Evolutionary conservation across 192 early-diverging fungal species (phyloP).

Genomic region (Obelidium mucronatum): DNA sequence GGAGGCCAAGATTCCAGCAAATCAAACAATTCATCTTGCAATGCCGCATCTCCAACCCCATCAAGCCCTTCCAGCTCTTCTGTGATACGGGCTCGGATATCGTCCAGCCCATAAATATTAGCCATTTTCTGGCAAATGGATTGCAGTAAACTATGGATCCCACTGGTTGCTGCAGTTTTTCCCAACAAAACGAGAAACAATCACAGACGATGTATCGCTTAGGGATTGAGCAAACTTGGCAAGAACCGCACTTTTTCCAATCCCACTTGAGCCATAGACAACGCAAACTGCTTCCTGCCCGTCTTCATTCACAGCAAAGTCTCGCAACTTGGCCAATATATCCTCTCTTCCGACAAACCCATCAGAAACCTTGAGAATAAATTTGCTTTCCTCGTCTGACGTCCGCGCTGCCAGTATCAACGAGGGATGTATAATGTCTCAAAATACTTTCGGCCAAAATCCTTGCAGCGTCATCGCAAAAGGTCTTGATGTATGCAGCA

Average conservation of each 20-base stretch:
- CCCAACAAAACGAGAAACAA: slow-evolving; percentile 30
- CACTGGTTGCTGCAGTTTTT: slow-evolving; percentile 3
- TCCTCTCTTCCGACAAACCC: slow-evolving; percentile 32
- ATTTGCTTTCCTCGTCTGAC: neutral
- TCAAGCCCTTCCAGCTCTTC: slow-evolving; percentile 28
- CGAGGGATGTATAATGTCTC: slow-evolving; percentile 9
- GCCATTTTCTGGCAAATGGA: slow-evolving; percentile 32
- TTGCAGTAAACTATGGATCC: slow-evolving; percentile 1
- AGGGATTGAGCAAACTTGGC: slow-evolving; percentile 3
- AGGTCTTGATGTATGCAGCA: slow-evolving; percentile 37
- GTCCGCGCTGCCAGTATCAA: neutral
- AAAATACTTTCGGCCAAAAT: slow-evolving; percentile 38
- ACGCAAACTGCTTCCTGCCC: slow-evolving; percentile 16
- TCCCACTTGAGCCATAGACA: slow-evolving; percentile 33
- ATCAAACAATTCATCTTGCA: slow-evolving; percentile 26
- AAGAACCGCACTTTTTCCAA: slow-evolving; percentile 35
- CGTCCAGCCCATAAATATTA: slow-evolving; percentile 28
- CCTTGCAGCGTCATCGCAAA: slow-evolving; percentile 35
- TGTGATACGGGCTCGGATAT: slow-evolving; percentile 20
- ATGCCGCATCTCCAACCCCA: neutral
- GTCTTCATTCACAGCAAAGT: neutral
- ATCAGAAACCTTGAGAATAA: neutral
- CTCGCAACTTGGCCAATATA: neutral
- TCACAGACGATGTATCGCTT: too few species aligned
- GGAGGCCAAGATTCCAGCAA: slow-evolving; percentile 40